A percentile compares a stretch with the other conserved stretches of the same genome.
Evolutionary conservation across 345 rosid species (phyloP).

Genomic region (Triadica sebifera): DNA sequence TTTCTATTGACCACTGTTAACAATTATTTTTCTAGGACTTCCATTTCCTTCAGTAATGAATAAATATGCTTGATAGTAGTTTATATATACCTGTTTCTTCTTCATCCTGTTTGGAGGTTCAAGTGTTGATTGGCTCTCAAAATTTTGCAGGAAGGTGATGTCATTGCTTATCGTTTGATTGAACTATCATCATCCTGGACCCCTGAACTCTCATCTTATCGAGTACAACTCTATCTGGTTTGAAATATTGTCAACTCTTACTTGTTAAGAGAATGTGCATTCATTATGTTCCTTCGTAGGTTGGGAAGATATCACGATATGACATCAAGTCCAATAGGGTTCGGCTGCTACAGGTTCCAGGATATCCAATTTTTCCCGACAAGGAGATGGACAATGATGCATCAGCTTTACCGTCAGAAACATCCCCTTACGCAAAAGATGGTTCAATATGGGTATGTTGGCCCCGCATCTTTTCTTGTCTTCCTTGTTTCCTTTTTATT

Average conservation of each 20-base stretch:
- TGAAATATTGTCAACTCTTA: conserved; percentile 12
- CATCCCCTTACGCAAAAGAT: conserved; percentile 62
- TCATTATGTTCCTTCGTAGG: conserved; percentile 44
- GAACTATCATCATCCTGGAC: conserved; percentile 91
- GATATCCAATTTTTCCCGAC: conserved; percentile 50
- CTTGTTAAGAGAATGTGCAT: conserved; percentile 8
- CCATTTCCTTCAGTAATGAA: not conserved
- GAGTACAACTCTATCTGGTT: conserved; percentile 41
- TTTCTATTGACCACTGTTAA: not conserved
- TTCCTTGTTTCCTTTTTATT: not conserved
- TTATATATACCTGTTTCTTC: conserved; percentile 5
- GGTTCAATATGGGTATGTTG: conserved; percentile 67
- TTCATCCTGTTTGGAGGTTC: not conserved
- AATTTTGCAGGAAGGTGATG: conserved; percentile 75
- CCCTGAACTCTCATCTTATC: conserved; percentile 74
- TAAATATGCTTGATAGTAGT: not conserved
- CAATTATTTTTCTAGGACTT: not conserved
- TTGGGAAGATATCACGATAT: conserved; percentile 69
- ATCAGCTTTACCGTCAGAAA: conserved; percentile 35
- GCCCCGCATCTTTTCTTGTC: not conserved
- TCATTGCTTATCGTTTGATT: conserved; percentile 81
- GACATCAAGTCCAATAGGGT: conserved; percentile 54
- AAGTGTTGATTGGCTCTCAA: conserved; percentile 8
- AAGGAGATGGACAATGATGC: conserved; percentile 44
- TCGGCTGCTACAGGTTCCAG: conserved; percentile 53